phyloP scores from a whole-genome alignment of 208 protist species.

The Trypanosoma congolense region DNA sequence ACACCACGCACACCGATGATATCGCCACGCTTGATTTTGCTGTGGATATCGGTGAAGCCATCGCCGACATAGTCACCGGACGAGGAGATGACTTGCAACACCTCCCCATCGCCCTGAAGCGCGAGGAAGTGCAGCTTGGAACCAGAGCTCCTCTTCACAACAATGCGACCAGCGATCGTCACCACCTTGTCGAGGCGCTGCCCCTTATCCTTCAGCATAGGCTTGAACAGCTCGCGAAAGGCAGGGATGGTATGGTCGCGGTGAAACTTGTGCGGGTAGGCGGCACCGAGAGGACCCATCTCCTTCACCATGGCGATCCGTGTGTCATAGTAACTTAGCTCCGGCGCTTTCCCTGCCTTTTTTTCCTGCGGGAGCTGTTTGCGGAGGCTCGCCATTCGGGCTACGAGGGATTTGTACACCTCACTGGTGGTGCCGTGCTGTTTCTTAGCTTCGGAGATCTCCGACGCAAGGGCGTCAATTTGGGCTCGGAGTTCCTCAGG shows the following conservation, averaged over 20 bases:
- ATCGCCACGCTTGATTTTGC: constrained; percentile 95
- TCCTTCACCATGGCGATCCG: constrained; percentile 86
- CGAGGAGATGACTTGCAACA: constrained; percentile 93
- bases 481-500: constrained; percentile 49
- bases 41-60: constrained; percentile 85
- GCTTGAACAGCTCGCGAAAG: constrained; percentile 72
- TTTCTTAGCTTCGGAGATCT: constrained; percentile 75
- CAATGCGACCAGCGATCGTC: constrained; percentile 85
- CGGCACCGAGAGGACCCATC: constrained; percentile 81
- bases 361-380: constrained; percentile 35
- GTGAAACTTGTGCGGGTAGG: constrained; percentile 98
- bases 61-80: constrained; percentile 60
- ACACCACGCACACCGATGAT: constrained; percentile 96
- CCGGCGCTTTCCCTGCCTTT: constrained; percentile 49
- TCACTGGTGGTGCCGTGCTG: constrained; percentile 43
- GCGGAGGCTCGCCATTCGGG: constrained; percentile 71
- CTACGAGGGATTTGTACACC: constrained; percentile 69
- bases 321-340: constrained; percentile 78
- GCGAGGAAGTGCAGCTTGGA: constrained; percentile 97
- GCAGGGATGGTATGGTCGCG: constrained; percentile 83
- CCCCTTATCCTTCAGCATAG: constrained; percentile 49
- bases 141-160: constrained; percentile 81
- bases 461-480: constrained; percentile 64
- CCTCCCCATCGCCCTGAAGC: constrained; percentile 90
- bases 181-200: constrained; percentile 53